These are phyloP conservation scores for Hyaloscypha finlandica DNA, from an alignment of 495 filamentous ascomycete genomes.

Conservation along the genomic window DNA sequence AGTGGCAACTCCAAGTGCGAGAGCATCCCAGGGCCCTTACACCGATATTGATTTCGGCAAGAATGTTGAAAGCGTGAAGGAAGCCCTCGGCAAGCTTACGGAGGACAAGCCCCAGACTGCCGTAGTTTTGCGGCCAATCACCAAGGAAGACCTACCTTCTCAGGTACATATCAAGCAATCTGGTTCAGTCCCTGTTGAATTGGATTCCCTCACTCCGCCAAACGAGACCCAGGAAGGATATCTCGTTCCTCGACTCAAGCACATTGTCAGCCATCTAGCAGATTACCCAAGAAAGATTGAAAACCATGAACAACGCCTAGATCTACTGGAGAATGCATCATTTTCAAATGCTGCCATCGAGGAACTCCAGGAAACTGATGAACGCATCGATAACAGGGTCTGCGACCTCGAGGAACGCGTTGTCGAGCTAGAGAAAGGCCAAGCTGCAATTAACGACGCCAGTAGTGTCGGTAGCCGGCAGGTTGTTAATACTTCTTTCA, in stretches of 20 bases:
- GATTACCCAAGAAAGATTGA: slow-evolving; percentile 22
- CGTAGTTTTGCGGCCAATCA: not conserved
- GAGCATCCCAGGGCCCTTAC: slow-evolving; percentile 22
- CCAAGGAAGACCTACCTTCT: not conserved
- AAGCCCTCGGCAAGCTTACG: slow-evolving; percentile 21
- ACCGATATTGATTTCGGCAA: slow-evolving; percentile 21
- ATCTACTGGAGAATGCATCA: slow-evolving; percentile 60
- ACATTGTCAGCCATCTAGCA: slow-evolving; percentile 19
- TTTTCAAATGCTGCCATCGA: slow-evolving; percentile 58
- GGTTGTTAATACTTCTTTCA: slow-evolving; percentile 28
- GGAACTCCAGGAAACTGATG: slow-evolving; percentile 59
- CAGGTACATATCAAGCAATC: slow-evolving; percentile 24
- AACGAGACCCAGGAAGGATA: slow-evolving; percentile 8
- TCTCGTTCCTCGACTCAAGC: slow-evolving; percentile 21
- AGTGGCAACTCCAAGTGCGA: slow-evolving; percentile 26
- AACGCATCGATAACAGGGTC: slow-evolving; percentile 57
- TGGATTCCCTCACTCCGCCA: slow-evolving; percentile 2
- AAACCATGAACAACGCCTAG: slow-evolving; percentile 55
- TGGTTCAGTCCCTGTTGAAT: slow-evolving; percentile 5
- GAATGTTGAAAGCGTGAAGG: slow-evolving; percentile 22
- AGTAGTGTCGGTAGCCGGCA: slow-evolving; percentile 42
- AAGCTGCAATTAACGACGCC: slow-evolving; percentile 44
- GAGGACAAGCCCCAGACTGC: slow-evolving; percentile 11
- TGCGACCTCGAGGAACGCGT: slow-evolving; percentile 63
- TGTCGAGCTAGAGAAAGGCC: slow-evolving; percentile 57